These are phyloP conservation scores for Fomes fomentarius DNA, from an alignment of 1,284 basidiomycete genomes.

Conservation along the genomic window DNA sequence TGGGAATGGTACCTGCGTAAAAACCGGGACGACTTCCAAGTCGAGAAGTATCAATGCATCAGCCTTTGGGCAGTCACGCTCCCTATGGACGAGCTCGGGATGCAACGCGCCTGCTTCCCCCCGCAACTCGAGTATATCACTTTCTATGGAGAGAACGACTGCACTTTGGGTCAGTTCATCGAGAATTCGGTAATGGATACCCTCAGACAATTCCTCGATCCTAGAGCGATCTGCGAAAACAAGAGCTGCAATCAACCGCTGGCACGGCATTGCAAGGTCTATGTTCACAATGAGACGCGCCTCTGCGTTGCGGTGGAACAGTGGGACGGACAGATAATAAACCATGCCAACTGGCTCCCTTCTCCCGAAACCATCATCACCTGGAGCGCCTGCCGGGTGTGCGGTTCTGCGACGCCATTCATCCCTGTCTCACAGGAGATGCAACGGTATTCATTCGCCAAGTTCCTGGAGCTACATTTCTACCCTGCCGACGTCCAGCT, in stretches of 20 bases:
- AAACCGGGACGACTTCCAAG: conserved; percentile 82
- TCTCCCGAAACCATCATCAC: conserved; percentile 83
- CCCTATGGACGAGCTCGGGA: conserved; percentile 67
- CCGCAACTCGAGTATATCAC: conserved; percentile 75
- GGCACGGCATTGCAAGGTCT: conserved; percentile 86
- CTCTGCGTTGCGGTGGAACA: conserved; percentile 87
- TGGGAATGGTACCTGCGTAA: conserved; percentile 93
- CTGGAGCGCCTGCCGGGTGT: conserved; percentile 90
- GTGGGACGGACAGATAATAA: conserved; percentile 79
- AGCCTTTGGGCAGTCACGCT: conserved; percentile 76
- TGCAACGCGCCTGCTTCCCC: conserved; percentile 70
- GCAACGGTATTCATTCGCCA: conserved; percentile 92
- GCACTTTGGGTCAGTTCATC: conserved; percentile 91
- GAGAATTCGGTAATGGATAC: conserved; percentile 79
- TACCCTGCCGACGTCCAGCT: conserved; percentile 85
- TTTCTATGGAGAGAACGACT: conserved; percentile 94
- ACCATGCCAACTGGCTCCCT: conserved; percentile 51
- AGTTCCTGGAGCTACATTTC: conserved; percentile 91
- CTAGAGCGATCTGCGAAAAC: conserved; percentile 77
- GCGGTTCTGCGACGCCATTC: conserved; percentile 83
- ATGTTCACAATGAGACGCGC: conserved; percentile 87
- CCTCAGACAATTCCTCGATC: conserved; percentile 67
- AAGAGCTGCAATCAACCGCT: conserved; percentile 85
- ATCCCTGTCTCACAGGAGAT: conserved; percentile 92
- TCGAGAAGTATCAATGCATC: conserved; percentile 94